These are phyloP conservation scores for Euphorbia lathyris DNA, from an alignment of 345 rosid genomes.

Conservation along the genomic window DNA sequence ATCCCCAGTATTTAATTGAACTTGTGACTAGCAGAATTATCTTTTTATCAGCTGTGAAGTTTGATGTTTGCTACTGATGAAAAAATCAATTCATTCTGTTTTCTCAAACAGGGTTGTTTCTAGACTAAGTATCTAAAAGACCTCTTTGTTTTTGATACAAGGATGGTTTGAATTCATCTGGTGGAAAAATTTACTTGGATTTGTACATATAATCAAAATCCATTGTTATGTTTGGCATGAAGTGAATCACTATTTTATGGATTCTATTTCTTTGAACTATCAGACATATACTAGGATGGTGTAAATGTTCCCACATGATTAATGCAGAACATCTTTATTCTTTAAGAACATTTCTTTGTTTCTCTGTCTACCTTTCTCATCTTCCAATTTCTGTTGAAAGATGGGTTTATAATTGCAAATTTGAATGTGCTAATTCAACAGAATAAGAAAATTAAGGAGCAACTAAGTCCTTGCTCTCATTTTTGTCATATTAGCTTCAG, in stretches of 20 bases:
- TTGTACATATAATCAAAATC: slow-evolving; percentile 4
- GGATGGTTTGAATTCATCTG: not conserved
- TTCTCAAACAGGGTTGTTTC: not conserved
- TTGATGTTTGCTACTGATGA: slow-evolving; percentile 10
- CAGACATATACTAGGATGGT: not conserved
- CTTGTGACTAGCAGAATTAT: not conserved
- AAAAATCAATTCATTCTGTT: not conserved
- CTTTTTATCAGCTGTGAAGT: not conserved
- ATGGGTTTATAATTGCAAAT: not conserved
- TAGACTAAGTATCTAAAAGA: not conserved
- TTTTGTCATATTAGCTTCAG: slow-evolving; percentile 16
- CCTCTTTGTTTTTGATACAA: not conserved
- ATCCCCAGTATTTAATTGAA: slow-evolving; percentile 49
- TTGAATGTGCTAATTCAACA: not conserved
- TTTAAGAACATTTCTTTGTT: not conserved
- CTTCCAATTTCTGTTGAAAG: not conserved
- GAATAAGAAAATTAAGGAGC: not conserved
- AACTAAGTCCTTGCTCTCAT: slow-evolving; percentile 10
- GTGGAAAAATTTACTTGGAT: not conserved
- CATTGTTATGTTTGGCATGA: not conserved
- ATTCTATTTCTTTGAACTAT: not conserved
- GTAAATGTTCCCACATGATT: not conserved
- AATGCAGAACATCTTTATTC: not conserved
- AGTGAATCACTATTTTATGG: too few relatives aligned
- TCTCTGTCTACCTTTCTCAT: not conserved